Base-by-base conservation (phyloP, 2,329 filamentous ascomycete species). In the Metarhizium humberi region DNA sequence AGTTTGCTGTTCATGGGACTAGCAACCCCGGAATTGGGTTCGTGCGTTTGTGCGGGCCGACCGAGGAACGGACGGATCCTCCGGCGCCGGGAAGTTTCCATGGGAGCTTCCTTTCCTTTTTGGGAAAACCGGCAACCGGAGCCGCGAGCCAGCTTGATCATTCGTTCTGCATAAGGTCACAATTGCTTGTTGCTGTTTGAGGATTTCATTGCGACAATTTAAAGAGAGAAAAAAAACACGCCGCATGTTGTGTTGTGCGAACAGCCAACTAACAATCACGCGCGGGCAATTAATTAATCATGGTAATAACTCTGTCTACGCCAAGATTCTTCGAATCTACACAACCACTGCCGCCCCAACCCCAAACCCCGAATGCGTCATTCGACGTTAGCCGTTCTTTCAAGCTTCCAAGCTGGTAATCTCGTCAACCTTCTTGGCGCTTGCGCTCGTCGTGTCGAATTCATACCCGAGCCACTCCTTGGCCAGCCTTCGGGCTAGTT, bases 381-480 rank as follows among this genome's bases (percentile, higher is more conserved):
- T 7, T 34, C 30, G 34, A n/a, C 38, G 50, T 32, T 11, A 40
- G 38, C 38, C 38, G 34, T 42, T 10, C 50, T 5, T n/a, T 46
- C 18, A 56, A 10, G 45, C 65, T 63, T 77, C 74, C 20, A 76
- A 59, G 51, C 70, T 62, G 29, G 57, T 64, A 57, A 77, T 77
- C 49, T 67, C 74, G 8, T 73, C 67, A 8, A 77, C 75, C 64
- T 77, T 77, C 30, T 69, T 69, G 0, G 74, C 74, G 55, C 74
- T 77, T 25, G 72, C 70, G 54, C 71, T 72, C 43, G 71, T 73
- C 47, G 78, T 75, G 69, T 95, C 90, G 71, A 94, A 94, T 57
- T 82, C 76, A 70, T 94, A 92, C n/a, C 82, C 86, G 38, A 95
- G 69, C 89, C 89, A 95, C 75, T 95, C 90, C 67, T 78, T 84